Conservation (phyloP, 1,284 basidiomycete genomes). For the Heterobasidion occidentale region DNA sequence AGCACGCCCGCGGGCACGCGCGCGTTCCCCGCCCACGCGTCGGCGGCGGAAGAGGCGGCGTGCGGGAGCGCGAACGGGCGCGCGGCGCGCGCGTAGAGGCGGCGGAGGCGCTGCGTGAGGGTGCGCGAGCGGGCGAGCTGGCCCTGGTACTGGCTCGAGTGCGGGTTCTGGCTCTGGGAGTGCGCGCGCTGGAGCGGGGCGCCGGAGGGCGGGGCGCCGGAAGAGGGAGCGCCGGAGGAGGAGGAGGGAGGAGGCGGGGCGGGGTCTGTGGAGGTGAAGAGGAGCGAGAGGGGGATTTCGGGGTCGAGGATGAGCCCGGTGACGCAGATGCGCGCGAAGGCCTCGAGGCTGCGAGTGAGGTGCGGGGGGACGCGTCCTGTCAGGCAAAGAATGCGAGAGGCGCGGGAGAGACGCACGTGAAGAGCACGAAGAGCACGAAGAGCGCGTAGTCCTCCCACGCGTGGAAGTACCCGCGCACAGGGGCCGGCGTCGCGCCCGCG, state of each 20-base stretch:
- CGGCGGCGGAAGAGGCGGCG: constrained; percentile 14
- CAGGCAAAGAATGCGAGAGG: background rate
- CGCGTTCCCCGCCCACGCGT: constrained; percentile 7
- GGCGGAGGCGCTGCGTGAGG: constrained; percentile 23
- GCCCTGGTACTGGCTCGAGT: constrained; percentile 22
- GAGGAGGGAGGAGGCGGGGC: constrained; percentile 23
- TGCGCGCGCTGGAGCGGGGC: constrained; percentile 10
- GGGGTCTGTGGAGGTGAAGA: constrained; percentile 41
- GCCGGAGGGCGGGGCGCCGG: background rate
- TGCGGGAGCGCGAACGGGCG: constrained; percentile 36
- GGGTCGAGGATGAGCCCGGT: constrained; percentile 91
- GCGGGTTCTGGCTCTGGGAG: constrained; percentile 21
- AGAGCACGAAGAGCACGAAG: constrained; percentile 78
- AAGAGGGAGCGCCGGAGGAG: too few species aligned
- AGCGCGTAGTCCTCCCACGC: constrained; percentile 84
- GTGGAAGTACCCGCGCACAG: constrained; percentile 70
- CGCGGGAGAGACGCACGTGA: constrained; percentile 58
- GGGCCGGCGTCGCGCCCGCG: constrained; percentile 34
- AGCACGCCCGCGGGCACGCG: constrained; percentile 2
- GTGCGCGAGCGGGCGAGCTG: constrained; percentile 15
- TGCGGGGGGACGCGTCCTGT: background rate
- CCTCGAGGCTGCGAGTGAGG: constrained; percentile 57
- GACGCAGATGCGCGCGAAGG: constrained; percentile 83
- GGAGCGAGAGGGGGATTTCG: constrained; percentile 50
- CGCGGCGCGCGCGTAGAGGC: constrained; percentile 28